Percentiles rank a stretch among this genome's conserved stretches.
These are phyloP conservation scores for Termitomyces sp. DNA, from an alignment of 1,284 basidiomycete genomes.

Conservation along the genomic window DNA sequence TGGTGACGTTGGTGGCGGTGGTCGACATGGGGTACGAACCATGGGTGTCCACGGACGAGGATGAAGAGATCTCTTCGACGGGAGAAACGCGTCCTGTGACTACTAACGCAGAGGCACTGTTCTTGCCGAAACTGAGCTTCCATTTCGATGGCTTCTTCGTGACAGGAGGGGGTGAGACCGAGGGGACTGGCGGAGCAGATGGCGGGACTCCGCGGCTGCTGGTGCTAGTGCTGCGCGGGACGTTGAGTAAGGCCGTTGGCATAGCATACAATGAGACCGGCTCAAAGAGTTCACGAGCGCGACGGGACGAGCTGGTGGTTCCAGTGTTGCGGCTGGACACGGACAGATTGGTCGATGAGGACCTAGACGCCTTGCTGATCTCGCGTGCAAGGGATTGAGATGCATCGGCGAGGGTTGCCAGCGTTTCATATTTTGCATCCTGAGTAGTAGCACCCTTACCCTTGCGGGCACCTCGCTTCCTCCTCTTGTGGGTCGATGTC, in stretches of 20 bases:
- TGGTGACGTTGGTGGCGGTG: slow-evolving; percentile 66
- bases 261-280: slow-evolving; percentile 37
- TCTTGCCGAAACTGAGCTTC: slow-evolving; percentile 72
- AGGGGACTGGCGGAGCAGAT: slow-evolving; percentile 21
- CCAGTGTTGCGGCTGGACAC: slow-evolving; percentile 23
- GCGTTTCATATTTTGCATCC: slow-evolving; percentile 44
- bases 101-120: slow-evolving; percentile 29
- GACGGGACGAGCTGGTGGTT: slow-evolving; percentile 17
- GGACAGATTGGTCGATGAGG: slow-evolving; percentile 29
- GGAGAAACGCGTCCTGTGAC: slow-evolving; percentile 33
- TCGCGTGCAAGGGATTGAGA: slow-evolving; percentile 82
- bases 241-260: slow-evolving; percentile 31
- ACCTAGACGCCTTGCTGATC: slow-evolving; percentile 57
- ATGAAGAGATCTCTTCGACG: slow-evolving; percentile 37
- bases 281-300: slow-evolving; percentile 30
- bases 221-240: slow-evolving; percentile 13
- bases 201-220: slow-evolving; percentile 16
- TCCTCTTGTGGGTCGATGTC: slow-evolving; percentile 64
- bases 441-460: slow-evolving; percentile 44
- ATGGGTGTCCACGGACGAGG: slow-evolving; percentile 19
- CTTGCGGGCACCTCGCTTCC: slow-evolving; percentile 77
- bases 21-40: slow-evolving; percentile 38
- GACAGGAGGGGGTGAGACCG: slow-evolving; percentile 27
- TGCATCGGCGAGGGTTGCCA: slow-evolving; percentile 71
- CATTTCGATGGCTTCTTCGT: slow-evolving; percentile 76